phyloP scores from a whole-genome alignment of 257 asterid species.

The Nicotiana noctiflora region DNA sequence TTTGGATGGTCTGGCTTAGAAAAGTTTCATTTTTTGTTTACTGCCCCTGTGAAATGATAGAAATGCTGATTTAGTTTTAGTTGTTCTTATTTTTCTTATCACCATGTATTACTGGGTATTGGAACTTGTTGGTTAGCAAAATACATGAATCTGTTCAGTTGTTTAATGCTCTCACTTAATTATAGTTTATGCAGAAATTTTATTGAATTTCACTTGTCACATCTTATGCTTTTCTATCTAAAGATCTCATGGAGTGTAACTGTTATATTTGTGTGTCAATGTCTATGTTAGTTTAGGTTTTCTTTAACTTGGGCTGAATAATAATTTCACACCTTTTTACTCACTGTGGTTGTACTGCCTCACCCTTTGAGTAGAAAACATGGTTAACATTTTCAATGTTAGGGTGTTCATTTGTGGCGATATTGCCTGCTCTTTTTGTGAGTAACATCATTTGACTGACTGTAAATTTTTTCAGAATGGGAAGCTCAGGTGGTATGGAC shows the following conservation, averaged over 20 bases:
- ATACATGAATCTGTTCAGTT: neutral
- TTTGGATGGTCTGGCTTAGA: neutral
- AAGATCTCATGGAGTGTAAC: neutral
- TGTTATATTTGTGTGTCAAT: neutral
- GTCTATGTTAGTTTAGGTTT: neutral
- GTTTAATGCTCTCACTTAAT: neutral
- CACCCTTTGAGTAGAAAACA: neutral
- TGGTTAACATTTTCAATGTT: neutral
- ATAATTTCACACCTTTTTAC: neutral
- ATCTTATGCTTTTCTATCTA: neutral
- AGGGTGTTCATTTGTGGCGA: neutral
- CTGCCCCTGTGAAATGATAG: neutral
- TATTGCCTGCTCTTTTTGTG: neutral
- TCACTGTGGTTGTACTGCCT: neutral
- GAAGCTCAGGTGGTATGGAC: conserved; percentile 38
- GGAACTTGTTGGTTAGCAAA: neutral
- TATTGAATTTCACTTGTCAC: too few relatives aligned
- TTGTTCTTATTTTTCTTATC: neutral
- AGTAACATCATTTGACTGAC: neutral
- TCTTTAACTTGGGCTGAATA: neutral
- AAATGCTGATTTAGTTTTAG: neutral
- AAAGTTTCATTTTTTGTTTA: neutral
- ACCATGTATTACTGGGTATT: neutral
- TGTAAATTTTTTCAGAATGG: conserved; percentile 45
- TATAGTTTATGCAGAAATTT: too few relatives aligned